Evolutionary conservation across 2,329 filamentous ascomycete species (phyloP), one percentile per base, ranked within the genome.

Genomic region (Aspergillus quadrilineatus): DNA sequence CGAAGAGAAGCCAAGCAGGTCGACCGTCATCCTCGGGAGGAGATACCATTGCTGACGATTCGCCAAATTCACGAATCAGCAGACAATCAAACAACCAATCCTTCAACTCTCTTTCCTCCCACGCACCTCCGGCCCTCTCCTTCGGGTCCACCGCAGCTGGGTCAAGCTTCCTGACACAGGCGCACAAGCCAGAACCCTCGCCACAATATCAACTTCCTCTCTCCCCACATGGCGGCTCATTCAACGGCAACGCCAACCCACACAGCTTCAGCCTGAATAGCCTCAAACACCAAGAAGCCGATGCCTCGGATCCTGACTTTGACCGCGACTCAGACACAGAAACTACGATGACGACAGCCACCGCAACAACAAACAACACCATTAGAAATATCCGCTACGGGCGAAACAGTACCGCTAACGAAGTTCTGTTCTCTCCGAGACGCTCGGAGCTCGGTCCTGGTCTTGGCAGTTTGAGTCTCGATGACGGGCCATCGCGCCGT

Each of bases 351-450:
- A 73, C 71, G 6, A 67, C 65, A 12, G 65, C 69, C 12, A 72
- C 69, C 1, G 64, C 62, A 5, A 64, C 61, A 37, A 74, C 71
- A 5, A 69, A 72, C 62, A 67, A 65, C 34, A 73, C 70, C 1
- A 68, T 69, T 34, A 66, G 62, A 17, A 70, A 74, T 42, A 74
- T 73, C 41, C 68, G 73, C n/a, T 71, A 74, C 49, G 72, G 68
- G 26, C 62, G 64, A 14, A 60, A 60, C 30, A 54, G 54, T 6
- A 58, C 53, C 22, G 53, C 63, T 14, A 60, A 59, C 43, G 62
- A 64, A 17, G 17, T 56, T 4, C 60, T 65, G 4, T 71, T 67
- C 49, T 72, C 71, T 9, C 70, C 70, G 6, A 64, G 63, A 47
- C 67, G 69, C 4, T 64, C 57, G 36, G 70, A 69, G 44, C 66